A percentile compares a stretch with the other conserved stretches of the same genome.
These are phyloP conservation scores for Tetrapyrgos nigripes DNA, from an alignment of 1,284 basidiomycete species.

Conservation along the genomic window DNA sequence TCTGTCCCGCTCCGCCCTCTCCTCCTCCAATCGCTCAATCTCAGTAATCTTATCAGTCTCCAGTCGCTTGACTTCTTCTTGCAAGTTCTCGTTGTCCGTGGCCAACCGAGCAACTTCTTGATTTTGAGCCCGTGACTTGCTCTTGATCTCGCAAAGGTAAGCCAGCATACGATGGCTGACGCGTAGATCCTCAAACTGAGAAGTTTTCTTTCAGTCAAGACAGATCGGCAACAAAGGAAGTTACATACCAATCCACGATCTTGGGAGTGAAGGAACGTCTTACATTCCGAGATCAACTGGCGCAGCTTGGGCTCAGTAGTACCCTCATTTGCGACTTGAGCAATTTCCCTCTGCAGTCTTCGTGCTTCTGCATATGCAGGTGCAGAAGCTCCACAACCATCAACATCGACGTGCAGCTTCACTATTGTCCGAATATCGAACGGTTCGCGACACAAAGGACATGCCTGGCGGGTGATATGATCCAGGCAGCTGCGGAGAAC, in stretches of 20 bases:
- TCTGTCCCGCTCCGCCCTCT: constrained; percentile 15
- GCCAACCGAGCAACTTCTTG: constrained; percentile 15
- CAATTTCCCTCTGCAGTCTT: constrained; percentile 44
- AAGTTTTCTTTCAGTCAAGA: background rate
- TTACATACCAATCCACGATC: constrained; percentile 41
- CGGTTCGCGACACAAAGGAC: constrained; percentile 59
- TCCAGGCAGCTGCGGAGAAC: constrained; percentile 43
- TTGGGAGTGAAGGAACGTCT: constrained; percentile 42
- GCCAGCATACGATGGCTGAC: constrained; percentile 44
- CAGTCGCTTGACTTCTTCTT: background rate
- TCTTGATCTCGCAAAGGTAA: constrained; percentile 48
- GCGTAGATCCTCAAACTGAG: constrained; percentile 49
- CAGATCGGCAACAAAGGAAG: constrained; percentile 11
- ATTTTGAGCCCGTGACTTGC: constrained; percentile 33
- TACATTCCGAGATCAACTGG: constrained; percentile 48
- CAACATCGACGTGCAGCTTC: constrained; percentile 53
- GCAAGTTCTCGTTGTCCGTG: constrained; percentile 14
- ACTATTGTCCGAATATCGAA: constrained; percentile 44
- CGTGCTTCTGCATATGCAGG: constrained; percentile 35
- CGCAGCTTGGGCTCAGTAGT: constrained; percentile 46
- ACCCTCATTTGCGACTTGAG: constrained; percentile 45
- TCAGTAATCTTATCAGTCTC: constrained; percentile 14
- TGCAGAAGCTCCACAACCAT: constrained; percentile 25
- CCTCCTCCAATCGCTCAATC: constrained; percentile 29
- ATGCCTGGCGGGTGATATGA: constrained; percentile 54